Percentiles rank a stretch among this genome's conserved stretches.
Conservation (phyloP, 108 stramenopile species). For the Nitzschia sp. region DNA sequence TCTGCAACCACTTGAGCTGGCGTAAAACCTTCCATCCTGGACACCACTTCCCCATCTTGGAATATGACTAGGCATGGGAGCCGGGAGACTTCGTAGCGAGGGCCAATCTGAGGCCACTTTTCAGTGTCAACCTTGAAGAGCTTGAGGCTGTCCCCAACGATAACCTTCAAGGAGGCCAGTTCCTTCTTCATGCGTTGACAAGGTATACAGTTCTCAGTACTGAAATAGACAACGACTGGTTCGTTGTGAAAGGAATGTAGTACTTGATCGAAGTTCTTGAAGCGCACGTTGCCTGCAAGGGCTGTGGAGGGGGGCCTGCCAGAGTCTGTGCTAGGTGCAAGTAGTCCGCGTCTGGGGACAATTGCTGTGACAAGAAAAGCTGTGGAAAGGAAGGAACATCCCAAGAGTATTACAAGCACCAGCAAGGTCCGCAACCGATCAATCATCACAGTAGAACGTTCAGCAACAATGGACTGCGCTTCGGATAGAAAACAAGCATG, state of each 20-base stretch:
- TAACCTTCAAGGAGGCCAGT: conserved; percentile 16
- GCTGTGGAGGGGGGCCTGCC: neutral
- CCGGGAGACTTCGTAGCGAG: conserved; percentile 49
- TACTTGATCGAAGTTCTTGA: conserved; percentile 79
- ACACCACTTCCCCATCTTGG: conserved; percentile 43
- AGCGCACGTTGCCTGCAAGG: conserved; percentile 24
- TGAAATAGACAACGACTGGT: conserved; percentile 53
- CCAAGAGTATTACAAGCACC: too few relatives aligned
- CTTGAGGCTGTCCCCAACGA: conserved; percentile 37
- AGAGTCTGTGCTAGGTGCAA: too few relatives aligned
- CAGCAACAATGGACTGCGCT: too few relatives aligned
- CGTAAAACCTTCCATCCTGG: conserved; percentile 58
- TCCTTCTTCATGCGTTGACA: conserved; percentile 67
- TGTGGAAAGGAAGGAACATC: too few relatives aligned
- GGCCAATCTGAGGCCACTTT: conserved; percentile 62
- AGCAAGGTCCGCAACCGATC: too few relatives aligned
- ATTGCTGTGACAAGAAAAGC: too few relatives aligned
- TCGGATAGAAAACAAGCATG: too few relatives aligned
- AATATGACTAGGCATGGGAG: conserved; percentile 66
- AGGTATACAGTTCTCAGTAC: conserved; percentile 60
- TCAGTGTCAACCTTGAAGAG: conserved; percentile 65
- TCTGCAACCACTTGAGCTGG: conserved; percentile 45
- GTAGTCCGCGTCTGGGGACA: too few relatives aligned
- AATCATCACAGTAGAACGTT: too few relatives aligned
- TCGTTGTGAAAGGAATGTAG: conserved; percentile 44